Base-by-base conservation (phyloP, 371 early-diverging fungal species). In the Parasitella parasitica region DNA sequence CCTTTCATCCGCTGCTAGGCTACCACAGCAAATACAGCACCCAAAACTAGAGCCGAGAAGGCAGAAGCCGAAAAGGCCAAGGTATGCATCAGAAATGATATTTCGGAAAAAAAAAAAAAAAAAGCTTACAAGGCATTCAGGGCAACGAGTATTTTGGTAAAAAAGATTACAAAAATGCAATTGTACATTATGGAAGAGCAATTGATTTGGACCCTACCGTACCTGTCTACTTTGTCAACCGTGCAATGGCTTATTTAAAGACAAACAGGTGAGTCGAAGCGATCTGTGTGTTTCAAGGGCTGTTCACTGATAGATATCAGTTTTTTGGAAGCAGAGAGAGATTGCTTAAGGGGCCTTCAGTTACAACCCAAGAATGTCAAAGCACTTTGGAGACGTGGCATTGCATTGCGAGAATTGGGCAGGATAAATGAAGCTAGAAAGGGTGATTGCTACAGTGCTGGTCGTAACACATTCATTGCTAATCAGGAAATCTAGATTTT, bases 231-330 rank as follows among this genome's bases (percentile, higher is more conserved):
- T 80, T 75, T 32, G 80, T 89, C 32, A 96, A 96, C 69, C 86
- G 94, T 26, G 95, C 97, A 3, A 90, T 94, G 90, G 91, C 93
- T 1, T 71, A 87, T 52, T 68, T 96, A 16, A 94, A 94, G 61
- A 61, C 91, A 20, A 70, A 86, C 8, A 79, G 75, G 87, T 92
- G 81, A 50, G 8, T 0, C n/a, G 8, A 32, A n/a, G 2, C 26
- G 11, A 24, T 15, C 8, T 12, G 3, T 26, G 13, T 22, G 7
- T 0, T 15, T 15, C 20, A 22, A 9, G 22, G 16, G 6, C 6
- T 13, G 2, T n/a, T 6, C 1, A 36, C 15, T 34, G 46, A 58
- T 34, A 52, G 0, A 15, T 28, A 13, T 39, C 64, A 91, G 92
- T n/a, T 91, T 70, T 61, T 48, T 67, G 0, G 82, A 86, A 15